Conservation (phyloP, 2,329 filamentous ascomycete genomes). For the Fusarium cyanostomum region DNA sequence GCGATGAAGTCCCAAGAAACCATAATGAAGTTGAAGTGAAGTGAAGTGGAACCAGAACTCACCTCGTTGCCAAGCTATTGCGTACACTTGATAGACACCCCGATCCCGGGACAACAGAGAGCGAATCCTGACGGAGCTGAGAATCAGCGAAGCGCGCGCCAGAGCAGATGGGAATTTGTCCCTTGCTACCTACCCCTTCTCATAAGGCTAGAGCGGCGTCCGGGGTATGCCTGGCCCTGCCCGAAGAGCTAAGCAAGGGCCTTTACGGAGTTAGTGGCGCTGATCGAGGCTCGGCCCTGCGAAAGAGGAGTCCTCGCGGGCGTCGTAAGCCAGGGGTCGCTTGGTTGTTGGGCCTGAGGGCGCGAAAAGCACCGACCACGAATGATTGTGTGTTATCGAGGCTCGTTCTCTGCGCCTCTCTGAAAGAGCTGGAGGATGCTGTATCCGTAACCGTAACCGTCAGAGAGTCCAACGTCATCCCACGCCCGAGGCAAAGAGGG, state of each 20-base stretch:
- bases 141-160: constrained; percentile 11
- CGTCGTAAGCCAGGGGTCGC: constrained; percentile 5
- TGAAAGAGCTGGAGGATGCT: background rate
- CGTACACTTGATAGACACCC: constrained; percentile 1
- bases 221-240: constrained; percentile 12
- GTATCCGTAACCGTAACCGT: background rate
- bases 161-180: constrained; percentile 12
- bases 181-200: background rate
- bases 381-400: background rate
- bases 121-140: constrained; percentile 11
- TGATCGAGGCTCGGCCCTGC: constrained; percentile 25
- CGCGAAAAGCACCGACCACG: background rate
- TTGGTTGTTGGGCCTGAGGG: constrained; percentile 5
- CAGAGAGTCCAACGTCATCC: constrained; percentile 17
- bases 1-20: background rate
- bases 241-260: too few relatives aligned
- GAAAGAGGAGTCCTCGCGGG: background rate
- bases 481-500: constrained; percentile 12
- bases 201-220: constrained; percentile 11
- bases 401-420: background rate
- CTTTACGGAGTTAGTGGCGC: constrained; percentile 9
- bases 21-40: too few relatives aligned
- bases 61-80: constrained; percentile 2
- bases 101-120: constrained; percentile 4
- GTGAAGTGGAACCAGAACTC: constrained; percentile 4